These are phyloP conservation scores for Trichoderma sp. DNA, from an alignment of 2,329 filamentous ascomycete species.

Conservation along the genomic window DNA sequence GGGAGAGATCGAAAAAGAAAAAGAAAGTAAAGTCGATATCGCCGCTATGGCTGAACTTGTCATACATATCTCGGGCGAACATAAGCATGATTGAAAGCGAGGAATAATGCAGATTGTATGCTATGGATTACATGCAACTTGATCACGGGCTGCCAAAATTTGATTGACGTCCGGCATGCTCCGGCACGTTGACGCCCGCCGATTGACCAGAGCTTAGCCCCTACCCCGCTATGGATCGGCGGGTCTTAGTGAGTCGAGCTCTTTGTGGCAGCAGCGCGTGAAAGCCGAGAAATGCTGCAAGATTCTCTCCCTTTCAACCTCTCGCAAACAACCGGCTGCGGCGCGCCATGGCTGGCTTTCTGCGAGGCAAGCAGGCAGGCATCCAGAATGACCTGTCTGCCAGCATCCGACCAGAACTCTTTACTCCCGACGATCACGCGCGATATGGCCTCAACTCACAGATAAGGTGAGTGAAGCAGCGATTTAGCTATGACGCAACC, in stretches of 20 bases:
- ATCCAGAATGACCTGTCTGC: slow-evolving; percentile 88
- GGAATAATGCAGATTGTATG: not conserved
- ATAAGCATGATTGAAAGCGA: not conserved
- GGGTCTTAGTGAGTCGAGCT: not conserved
- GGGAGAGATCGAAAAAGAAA: not conserved
- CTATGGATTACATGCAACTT: not conserved
- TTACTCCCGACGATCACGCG: slow-evolving; percentile 78
- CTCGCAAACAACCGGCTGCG: not conserved
- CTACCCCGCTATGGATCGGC: not conserved
- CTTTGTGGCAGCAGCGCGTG: not conserved
- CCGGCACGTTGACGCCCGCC: not conserved
- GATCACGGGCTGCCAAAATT: not conserved
- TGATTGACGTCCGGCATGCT: not conserved
- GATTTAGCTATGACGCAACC: slow-evolving; percentile 15
- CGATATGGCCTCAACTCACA: slow-evolving; percentile 80
- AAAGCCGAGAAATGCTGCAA: not conserved
- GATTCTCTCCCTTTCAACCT: not conserved
- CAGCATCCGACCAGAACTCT: slow-evolving; percentile 72
- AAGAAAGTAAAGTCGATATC: not conserved
- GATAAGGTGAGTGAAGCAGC: slow-evolving; percentile 50
- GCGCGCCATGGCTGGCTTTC: slow-evolving; percentile 71
- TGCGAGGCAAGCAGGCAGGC: slow-evolving; percentile 89
- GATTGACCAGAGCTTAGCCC: not conserved
- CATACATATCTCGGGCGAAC: not conserved
- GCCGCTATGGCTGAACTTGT: not conserved